Base-by-base conservation (phyloP, 108 stramenopile genomes). In the Conticribra weissflogii region DNA sequence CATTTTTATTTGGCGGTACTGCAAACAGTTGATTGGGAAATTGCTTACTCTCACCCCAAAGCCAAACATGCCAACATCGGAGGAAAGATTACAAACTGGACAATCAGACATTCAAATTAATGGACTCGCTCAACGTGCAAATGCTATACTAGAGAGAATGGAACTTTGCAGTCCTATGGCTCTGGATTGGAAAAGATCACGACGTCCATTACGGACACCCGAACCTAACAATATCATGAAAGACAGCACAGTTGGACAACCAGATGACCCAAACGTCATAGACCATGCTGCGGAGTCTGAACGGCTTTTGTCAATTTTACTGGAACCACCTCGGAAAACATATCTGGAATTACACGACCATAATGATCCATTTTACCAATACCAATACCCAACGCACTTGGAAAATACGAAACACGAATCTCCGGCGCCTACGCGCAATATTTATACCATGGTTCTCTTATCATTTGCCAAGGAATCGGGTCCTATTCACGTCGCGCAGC, bases 401-500 rank as follows among this genome's bases (percentile, higher is more conserved):
- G 29, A 34, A 8, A 33, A 33, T 33, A 62, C 60, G 3, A 68
- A 68, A 49, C 60, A 55, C 23, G 53, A 32, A 9, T 48, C 59
- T 24, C 68, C 68, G 4, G 23, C 50, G 12, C 68, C 76, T 9
- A 69, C 76, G 1, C 53, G 30, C 0, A 47, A 63, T 24, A 69
- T 77, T 14, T 77, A 77, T 63, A 69, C 61, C 18, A 77, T 77
- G 76, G 68, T 69, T 24, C 49, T 77, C 7, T 17, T 58, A 5
- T 44, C 63, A 15, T 69, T 52, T 54, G 48, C 48, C 28, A 77
- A 77, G 47, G 76, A 77, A 28, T 17, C 33, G n/a, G 76, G 68
- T 33, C 52, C 59, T 0, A 1, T 32, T 4, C 59, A 64, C 27
- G 28, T 77, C 21, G 67, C 68, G 3, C 33, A 69, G 34, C 62